Percentiles rank a stretch among this genome's conserved stretches.
These are phyloP conservation scores for Combretum micranthum DNA, from an alignment of 345 rosid species.

Conservation along the genomic window DNA sequence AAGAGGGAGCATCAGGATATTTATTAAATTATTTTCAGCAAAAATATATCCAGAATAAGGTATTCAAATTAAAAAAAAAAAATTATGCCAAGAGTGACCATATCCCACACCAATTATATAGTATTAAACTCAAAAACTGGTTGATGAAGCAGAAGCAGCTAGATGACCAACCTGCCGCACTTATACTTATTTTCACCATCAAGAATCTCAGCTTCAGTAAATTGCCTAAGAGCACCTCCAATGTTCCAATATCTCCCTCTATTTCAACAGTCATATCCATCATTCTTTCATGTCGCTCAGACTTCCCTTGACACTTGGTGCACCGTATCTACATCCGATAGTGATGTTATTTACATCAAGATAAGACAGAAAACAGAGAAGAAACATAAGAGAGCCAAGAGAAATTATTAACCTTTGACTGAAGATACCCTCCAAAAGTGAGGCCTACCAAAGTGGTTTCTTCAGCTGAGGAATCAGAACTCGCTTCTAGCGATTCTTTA, in stretches of 20 bases:
- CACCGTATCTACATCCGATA: conserved; percentile 86
- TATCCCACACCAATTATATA: background rate
- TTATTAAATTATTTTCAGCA: too few relatives aligned
- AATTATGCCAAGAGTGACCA: too few relatives aligned
- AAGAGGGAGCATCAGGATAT: too few relatives aligned
- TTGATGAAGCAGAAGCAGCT: background rate
- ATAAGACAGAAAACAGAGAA: background rate
- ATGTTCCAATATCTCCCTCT: conserved; percentile 73
- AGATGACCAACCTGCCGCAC: conserved; percentile 64
- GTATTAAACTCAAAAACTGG: background rate
- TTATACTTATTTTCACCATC: conserved; percentile 96
- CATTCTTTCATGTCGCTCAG: conserved; percentile 83
- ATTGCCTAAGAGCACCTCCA: conserved; percentile 89
- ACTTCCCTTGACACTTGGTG: conserved; percentile 77
- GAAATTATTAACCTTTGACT: conserved; percentile 57
- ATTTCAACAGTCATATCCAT: conserved; percentile 99
- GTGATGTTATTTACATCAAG: too few relatives aligned
- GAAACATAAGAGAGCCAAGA: background rate
- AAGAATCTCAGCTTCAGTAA: conserved; percentile 75
- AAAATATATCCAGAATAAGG: background rate
- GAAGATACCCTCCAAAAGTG: conserved; percentile 95
- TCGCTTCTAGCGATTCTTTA: conserved; percentile 38
- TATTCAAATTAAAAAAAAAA: too few relatives aligned
- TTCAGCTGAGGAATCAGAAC: conserved; percentile 42
- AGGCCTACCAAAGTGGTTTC: conserved; percentile 79